Percentiles rank a stretch among this genome's conserved stretches.
Conservation (phyloP, 768 basidiomycete species). For the Mrakia frigida region DNA sequence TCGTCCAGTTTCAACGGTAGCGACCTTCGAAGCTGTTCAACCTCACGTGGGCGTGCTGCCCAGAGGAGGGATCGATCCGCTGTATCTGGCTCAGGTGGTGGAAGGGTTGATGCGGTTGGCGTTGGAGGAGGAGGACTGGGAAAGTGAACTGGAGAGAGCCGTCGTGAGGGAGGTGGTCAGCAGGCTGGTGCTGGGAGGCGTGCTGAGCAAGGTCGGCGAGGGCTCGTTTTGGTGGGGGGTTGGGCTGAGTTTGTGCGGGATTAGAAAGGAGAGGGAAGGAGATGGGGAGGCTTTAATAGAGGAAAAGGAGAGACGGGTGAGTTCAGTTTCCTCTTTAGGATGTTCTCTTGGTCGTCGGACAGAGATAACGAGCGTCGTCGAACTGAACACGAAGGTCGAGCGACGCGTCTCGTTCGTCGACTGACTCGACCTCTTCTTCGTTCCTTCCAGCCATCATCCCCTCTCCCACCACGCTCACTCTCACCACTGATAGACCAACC, state of each 20-base stretch:
- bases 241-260: conserved; percentile 12
- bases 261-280: background rate
- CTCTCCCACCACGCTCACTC: background rate
- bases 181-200: conserved; percentile 60
- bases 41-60: conserved; percentile 69
- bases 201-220: conserved; percentile 62
- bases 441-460: background rate
- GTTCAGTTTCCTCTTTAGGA: background rate
- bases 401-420: no score
- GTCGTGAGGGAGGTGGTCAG: conserved; percentile 79
- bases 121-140: conserved; percentile 73
- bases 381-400: no score
- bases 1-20: conserved; percentile 38
- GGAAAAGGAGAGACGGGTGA: background rate
- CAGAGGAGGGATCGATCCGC: conserved; percentile 57
- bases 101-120: conserved; percentile 69
- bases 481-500: background rate
- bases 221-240: conserved; percentile 63
- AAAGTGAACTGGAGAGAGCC: conserved; percentile 68
- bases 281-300: background rate
- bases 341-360: background rate
- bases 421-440: background rate
- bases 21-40: conserved; percentile 73
- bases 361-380: no score
- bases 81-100: conserved; percentile 72